Base-by-base conservation (phyloP, 2,329 filamentous ascomycete species). In the Xylariaceae sp. region DNA sequence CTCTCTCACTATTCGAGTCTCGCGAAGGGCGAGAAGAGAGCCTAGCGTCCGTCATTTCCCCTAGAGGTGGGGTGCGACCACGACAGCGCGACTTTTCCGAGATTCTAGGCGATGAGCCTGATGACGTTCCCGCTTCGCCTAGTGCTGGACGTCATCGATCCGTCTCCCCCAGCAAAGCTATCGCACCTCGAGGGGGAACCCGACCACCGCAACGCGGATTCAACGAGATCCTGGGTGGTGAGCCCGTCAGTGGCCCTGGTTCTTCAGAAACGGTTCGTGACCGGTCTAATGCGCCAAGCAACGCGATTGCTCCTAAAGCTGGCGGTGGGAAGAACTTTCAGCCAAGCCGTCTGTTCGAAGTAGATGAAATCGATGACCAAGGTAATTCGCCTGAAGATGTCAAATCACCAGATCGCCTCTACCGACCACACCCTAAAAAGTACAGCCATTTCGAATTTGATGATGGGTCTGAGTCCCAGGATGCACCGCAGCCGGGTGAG, bases 371-470 rank as follows among this genome's bases (percentile, higher is more conserved):
- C 33, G 66, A 70, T 21, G 69, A 79, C 26, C 71, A 77, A 57
- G 73, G 74, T 44, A 73, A 80, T 64, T 76, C 72, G 24, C 78
- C 77, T 34, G 75, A 79, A 43, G 72, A 75, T 33, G 64, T 69
- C 40, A 73, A 74, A 53, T 73, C 75, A 24, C 67, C 72, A 23
- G 78, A 79, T 36, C 76, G 75, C 51, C 76, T 75, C 64, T 81
- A 82, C 69, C 82, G 88, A 68, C 87, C 90, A 6, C 85, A 95
- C 72, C 84, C 90, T 2, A 86, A 86, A 70, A 96, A 92, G 74
- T 97, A 87, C 77, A 81, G 89, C 56, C 94, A 98, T 75, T 96
- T 96, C 71, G 88, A 92, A 58, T 90, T 96, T 70, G 86, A 82
- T 56, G 87, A 92, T 64, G 87, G 86, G 47, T 82, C 78, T 17